Evolutionary conservation across 768 basidiomycete genomes (phyloP), one percentile per base, ranked within the genome.

Genomic region (Leccinum ochraceum): DNA sequence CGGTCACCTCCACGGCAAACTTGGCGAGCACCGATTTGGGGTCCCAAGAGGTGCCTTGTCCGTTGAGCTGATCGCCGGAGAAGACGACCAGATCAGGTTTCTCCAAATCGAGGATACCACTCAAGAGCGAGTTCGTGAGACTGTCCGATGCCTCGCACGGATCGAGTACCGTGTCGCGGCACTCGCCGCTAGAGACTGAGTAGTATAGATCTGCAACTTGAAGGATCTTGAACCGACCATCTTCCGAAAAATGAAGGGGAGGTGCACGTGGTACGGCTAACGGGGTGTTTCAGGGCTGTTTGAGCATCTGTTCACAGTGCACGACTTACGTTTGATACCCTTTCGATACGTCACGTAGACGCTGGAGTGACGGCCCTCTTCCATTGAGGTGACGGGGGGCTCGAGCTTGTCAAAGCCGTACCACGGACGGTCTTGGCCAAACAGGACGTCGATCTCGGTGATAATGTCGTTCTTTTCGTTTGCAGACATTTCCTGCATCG

Each of bases 201-300:
- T 85, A 98, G 73, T 99, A 96, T 30, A 99, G 80, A 72, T 99
- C 96, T 6, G 96, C 96, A 32, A 98, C 82, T 76, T 94, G 90
- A 49, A 95, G 78, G 60, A 96, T 86, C 72, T 88, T 95, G 84
- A 95, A 95, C 53, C 84, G 88, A 4, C 96, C 96, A 24, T 89
- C 82, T 28, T 74, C 79, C 24, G 87, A 86, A 78, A 99, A 97
- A 64, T 92, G 92, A 2, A 94, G 83, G 1, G 90, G 88, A 2
- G 86, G 86, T 2, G 92, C 88, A 20, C 78, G 82, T 3, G 93
- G 91, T 3, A 87, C 81, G 20, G 76, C 89, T 92, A 60, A 6
- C 30, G 50, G 46, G 26, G 20, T 36, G 24, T 52, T 9, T 66
- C 20, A 67, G 49, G 6, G 16, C 17, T 59, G 17, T 57, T 6